Base-by-base conservation (phyloP, 1,284 basidiomycete genomes). In the Boletus subluridellus region DNA sequence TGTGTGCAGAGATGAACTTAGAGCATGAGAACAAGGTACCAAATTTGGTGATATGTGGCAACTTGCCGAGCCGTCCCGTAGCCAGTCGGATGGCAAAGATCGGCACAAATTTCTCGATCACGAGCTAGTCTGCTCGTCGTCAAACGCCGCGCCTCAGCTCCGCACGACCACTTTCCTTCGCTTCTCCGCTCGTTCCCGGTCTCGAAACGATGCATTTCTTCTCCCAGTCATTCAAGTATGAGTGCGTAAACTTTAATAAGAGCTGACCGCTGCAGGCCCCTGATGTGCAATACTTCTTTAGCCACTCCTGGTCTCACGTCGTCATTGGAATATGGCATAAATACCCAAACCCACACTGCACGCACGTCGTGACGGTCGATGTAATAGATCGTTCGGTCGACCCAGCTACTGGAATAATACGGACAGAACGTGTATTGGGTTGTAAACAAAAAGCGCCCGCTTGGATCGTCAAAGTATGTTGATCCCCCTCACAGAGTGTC, bases 261-360 rank as follows among this genome's bases (percentile, higher is more conserved):
- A 45, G 38, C 54, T 32, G 35, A 45, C 45, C 30, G 15, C 57
- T 61, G 55, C 30, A 11, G 66, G 59, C 62, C 69, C 59, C 68
- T 64, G 38, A 66, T 57, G 45, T 46, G 57, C 38, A 46, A 49
- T 15, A 61, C 49, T 54, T 70, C 37, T 76, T 66, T 68, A 95
- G 93, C 64, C 91, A 93, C 69, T 82, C 91, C 56, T 93, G 92
- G 82, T 82, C 87, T 51, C 92, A 94, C 77, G 90, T 94, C 65
- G 84, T 94, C 65, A 87, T 89, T 71, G 89, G 89, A 66, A 90
- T 95, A 80, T 93, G 92, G 87, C 89, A 92, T 67, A 98, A 98
- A 80, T 98, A 98, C 74, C 95, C 95, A 49, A 97, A 97, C 73
- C 90, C 93, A 49, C 88, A 90, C 68, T 94, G 94, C 69, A 85